Base-by-base conservation (phyloP, 495 filamentous ascomycete genomes). In the Corynascus novoguineensis region DNA sequence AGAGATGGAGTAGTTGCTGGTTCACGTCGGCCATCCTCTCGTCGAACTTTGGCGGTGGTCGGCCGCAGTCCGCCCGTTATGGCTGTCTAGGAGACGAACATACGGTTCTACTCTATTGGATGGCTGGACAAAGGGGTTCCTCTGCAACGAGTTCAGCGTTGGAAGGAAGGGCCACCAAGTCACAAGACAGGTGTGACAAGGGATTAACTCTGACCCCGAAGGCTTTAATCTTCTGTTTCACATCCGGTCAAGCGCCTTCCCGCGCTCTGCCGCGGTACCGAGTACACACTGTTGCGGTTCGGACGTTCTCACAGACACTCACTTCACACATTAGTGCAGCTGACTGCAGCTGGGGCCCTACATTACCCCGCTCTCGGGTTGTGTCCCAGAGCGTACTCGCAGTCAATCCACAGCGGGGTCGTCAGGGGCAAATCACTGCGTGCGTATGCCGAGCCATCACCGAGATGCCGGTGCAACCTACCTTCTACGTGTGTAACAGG, bases 391-490 rank as follows among this genome's bases (percentile, higher is more conserved):
- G 11, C 15, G 19, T n/a, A 17, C 37, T 17, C 37, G 15, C n/a
- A 50, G 14, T 34, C n/a, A 50, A 9, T 34, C 21, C 34, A 15
- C 10, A 35, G 45, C 15, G 35, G 45, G 40, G 45, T 17, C 15
- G 35, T 22, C 17, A 46, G 40, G 17, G 14, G 37, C 31, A n/a
- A n/a, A n/a, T n/a, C n/a, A n/a, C n/a, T n/a, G n/a, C n/a, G n/a
- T n/a, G n/a, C n/a, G n/a, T 57, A 64, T 67, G 44, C 64, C 64
- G 64, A 67, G 54, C 59, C 59, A 67, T 49, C 64, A 38, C 64
- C 64, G 64, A 67, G 45, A 51, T 55, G 58, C 52, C 35, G 35
- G 17, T 38, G 14, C 35, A n/a, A n/a, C n/a, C n/a, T n/a, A n/a
- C n/a, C n/a, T n/a, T n/a, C n/a, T n/a, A n/a, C 35, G 35, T 10